phyloP scores from a whole-genome alignment of 2,329 filamentous ascomycete species.

The Chaetomiaceae sp. region DNA sequence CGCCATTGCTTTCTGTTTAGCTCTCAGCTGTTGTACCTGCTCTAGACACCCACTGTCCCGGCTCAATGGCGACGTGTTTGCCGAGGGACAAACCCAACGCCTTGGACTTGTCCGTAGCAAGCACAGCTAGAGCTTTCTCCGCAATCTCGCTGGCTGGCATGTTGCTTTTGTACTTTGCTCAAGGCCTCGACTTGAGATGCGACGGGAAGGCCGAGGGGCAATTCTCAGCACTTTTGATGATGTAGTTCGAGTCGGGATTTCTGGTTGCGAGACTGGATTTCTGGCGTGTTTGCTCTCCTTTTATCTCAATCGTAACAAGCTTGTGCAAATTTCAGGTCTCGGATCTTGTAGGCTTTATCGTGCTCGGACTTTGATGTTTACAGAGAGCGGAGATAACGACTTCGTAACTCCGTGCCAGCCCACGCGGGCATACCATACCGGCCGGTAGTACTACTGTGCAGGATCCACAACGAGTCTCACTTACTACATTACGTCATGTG shows the following conservation, averaged over 20 bases:
- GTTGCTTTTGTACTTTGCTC: background rate
- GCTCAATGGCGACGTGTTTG: background rate
- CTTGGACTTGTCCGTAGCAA: background rate
- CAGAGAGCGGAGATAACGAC: background rate
- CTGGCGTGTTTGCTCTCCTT: background rate
- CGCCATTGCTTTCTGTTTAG: background rate
- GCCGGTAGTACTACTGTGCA: no score
- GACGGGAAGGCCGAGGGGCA: background rate
- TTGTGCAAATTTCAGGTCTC: background rate
- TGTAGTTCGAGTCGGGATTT: no score
- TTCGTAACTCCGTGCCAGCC: background rate
- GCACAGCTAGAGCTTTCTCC: background rate
- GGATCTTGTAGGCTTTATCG: background rate
- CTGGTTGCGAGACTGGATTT: no score
- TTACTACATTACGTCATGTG: no score
- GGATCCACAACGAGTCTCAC: no score
- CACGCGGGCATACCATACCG: no score
- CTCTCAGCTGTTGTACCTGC: background rate
- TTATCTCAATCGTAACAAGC: background rate
- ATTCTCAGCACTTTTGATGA: no score
- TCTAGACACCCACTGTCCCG: background rate
- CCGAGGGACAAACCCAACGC: background rate
- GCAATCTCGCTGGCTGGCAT: background rate
- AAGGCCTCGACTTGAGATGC: background rate
- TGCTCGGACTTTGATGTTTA: background rate